Evolutionary conservation across 129 eudicot genomes (phyloP), one percentile per base, ranked within the genome.

Genomic region (Centrapalus pauciflorus): DNA sequence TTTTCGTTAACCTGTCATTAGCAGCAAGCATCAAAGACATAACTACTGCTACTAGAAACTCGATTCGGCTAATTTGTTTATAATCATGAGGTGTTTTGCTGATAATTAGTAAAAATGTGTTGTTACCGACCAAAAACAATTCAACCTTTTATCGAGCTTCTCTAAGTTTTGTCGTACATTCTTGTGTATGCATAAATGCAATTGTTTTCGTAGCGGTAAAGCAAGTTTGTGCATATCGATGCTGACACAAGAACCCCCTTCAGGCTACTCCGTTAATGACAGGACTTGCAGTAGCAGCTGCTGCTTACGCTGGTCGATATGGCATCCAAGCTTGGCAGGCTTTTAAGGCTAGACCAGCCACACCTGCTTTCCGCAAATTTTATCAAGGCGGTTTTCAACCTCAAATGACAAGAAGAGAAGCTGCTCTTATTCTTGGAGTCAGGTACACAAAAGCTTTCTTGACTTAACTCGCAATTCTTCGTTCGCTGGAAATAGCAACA

Each of bases 381-480:
- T 88, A 88, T 55, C 87, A 83, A 72, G 98, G 98, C 2, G 98
- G 98, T 67, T 92, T 92, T 30, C 95, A 88, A 63, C 87, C 82
- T 27, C 74, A 76, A 41, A 88, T 92, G 98, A 92, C 95, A n/a
- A 81, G 82, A 69, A 82, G 98, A 57, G 98, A 92, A 79, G 96
- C 96, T 5, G 88, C 98, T 14, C 96, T 88, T 28, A 85, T 92
- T 75, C 98, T 92, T 75, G 96, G 98, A 34, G 83, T 88, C 61
- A 88, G 96, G 98, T 88, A 72, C 16, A 9, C n/a, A n/a, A n/a
- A n/a, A n/a, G n/a, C n/a, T n/a, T n/a, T n/a, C n/a, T n/a, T n/a
- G n/a, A n/a, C n/a, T n/a, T n/a, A n/a, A n/a, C n/a, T n/a, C n/a
- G n/a, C n/a, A n/a, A n/a, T n/a, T n/a, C n/a, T n/a, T n/a, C n/a